Base-by-base conservation (phyloP, 352 stramenopile species). In the Chrysophaeum taylorii region DNA sequence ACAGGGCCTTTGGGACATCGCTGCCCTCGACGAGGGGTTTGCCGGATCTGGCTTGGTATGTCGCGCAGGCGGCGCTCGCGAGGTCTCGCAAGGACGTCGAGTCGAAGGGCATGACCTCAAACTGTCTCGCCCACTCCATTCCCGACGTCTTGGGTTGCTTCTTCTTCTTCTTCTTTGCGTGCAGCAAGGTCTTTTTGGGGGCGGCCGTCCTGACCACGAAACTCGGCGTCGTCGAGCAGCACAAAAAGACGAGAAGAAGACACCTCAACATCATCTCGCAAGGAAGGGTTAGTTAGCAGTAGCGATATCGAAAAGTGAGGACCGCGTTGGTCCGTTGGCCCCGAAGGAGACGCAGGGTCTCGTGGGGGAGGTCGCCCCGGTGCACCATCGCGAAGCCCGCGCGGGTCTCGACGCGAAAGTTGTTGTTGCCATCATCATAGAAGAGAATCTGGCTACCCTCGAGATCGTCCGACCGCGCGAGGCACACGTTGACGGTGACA, bases 81-180 rank as follows among this genome's bases (percentile, higher is more conserved):
- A 74, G 41, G 25, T 61, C 31, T 23, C 70, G 57, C 21, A 54
- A 31, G 7, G 7, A 60, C 35, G 27, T n/a, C 1, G 36, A 53
- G 33, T 74, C 70, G 70, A 61, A 74, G 23, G 70, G 70, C 66
- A 68, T 72, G 12, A 74, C n/a, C 35, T 43, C 23, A 27, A 74
- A 74, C 35, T 45, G n/a, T 5, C 21, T 27, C 37, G 70, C 70
- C 70, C 70, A 74, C 38, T 71, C 70, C 45, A 74, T 70, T 16
- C 70, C 70, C 38, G 70, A 74, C 35, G 70, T 16, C 39, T 74
- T 50, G 43, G 43, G n/a, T 9, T 71, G 64, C 18, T 71, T 71
- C 38, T 71, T 67, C 35, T 67, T 67, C 1, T 35, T 35, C 66
- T 71, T 71, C 38, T 71, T 71, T 25, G 66, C 66, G 14, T 63